Evolutionary conservation across 805 yeast species (phyloP), one percentile per base, ranked within the genome.

Genomic region (Yamadazyma philogaea): DNA sequence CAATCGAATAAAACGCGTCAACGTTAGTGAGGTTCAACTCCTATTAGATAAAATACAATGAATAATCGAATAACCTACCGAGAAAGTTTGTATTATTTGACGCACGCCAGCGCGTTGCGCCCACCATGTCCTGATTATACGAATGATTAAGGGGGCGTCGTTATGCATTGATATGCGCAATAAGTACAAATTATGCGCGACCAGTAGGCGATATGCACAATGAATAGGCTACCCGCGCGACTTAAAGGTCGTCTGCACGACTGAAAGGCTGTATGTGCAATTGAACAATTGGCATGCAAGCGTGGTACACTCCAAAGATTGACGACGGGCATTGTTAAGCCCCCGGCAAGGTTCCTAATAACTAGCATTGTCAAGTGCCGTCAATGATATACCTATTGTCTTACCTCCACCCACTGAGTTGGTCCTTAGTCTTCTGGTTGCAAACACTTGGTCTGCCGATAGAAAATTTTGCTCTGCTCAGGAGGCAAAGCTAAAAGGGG

Each of bases 291-390:
- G n/a, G n/a, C n/a, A n/a, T n/a, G 28, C 28, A 24, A n/a, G 10
- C 8, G n/a, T 24, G 28, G 28, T 24, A n/a, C 28, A 24, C 15
- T 18, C 18, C n/a, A 30, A 34, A 28, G 17, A 19, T 21, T 34
- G 37, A 34, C 37, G 37, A 34, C 37, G 11, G 20, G n/a, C 21
- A 17, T 33, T 33, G 35, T 33, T 24, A 7, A 4, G 12, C 28
- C 10, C 10, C 28, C 28, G 28, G 10, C 28, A 24, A 24, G 28
- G 28, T 24, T 24, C 28, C 12, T 24, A 24, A 24, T 24, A 7
- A 11, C 12, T 24, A n/a, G 10, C 10, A 24, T 24, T 24, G 28
- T 24, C 12, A 24, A 11, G 12, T n/a, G n/a, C n/a, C n/a, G n/a
- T n/a, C n/a, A n/a, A n/a, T n/a, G n/a, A n/a, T n/a, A n/a, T n/a